Base-by-base conservation (phyloP, 2,329 filamentous ascomycete genomes). In the Paramyrothecium roridum region DNA sequence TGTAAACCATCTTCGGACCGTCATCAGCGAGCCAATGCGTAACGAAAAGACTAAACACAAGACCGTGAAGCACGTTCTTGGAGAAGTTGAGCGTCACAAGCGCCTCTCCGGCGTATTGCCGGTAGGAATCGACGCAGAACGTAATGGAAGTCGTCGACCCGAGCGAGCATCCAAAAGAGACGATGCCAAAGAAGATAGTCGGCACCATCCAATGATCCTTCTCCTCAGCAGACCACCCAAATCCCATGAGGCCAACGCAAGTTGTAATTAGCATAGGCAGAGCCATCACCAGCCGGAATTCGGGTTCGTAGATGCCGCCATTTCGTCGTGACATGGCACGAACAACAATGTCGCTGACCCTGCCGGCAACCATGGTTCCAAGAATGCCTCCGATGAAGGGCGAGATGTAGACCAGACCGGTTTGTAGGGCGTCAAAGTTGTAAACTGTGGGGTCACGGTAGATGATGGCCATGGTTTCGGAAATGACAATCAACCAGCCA, bases 401-500 rank as follows among this genome's bases (percentile, higher is more conserved):
- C 0, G 90, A 93, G 48, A 98, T 80, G 70, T 97, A 98, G 1
- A 98, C 83, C 1, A 98, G 79, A 8, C 93, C 93, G 0, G 90
- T 89, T 58, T 91, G 87, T 0, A 97, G 76, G 0, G 91, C 82
- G 22, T 82, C 86, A 69, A 98, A 98, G 62, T 93, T 84, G 75
- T 98, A 98, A 0, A 79, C 80, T 0, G 81, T 76, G 0, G 78
- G 76, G 54, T 85, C 78, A 40, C 89, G 84, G 70, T 91, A 98
- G 57, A 98, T 89, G 56, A 88, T 80, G 0, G 91, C 83, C 3
- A 98, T 85, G 0, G 89, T 89, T 71, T 98, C 93, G 1, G 92
- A 96, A 2, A 98, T 83, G 47, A 98, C 92, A 61, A 98, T 97
- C 26, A 98, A 81, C 95, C 93, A 98, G 40, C 93, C 93, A 8